Percentiles rank a stretch among this genome's conserved stretches.
Conservation (phyloP, 305 asterid species). For the Fraxinus floribunda region DNA sequence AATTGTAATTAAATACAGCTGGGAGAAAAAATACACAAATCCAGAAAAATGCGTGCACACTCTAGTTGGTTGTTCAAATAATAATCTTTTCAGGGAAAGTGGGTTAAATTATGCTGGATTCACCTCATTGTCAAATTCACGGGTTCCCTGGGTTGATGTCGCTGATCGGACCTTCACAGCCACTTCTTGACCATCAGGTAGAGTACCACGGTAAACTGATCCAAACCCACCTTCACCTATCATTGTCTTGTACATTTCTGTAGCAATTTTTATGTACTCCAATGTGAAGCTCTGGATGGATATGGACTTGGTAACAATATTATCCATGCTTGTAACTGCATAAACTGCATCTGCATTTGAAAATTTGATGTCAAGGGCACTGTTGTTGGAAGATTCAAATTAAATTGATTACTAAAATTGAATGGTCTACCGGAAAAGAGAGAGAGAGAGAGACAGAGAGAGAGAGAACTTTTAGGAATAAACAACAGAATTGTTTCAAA, state of each 20-base stretch:
- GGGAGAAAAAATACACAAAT: not conserved
- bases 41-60: not conserved
- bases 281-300: conserved; percentile 56
- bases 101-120: conserved; percentile 1
- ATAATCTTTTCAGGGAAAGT: not conserved
- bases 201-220: conserved; percentile 73
- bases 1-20: not conserved
- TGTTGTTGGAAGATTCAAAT: not conserved
- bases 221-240: conserved; percentile 97
- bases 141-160: conserved; percentile 86
- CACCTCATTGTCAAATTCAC: conserved; percentile 87
- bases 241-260: conserved; percentile 64
- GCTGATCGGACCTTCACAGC: conserved; percentile 92
- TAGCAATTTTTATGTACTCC: conserved; percentile 57
- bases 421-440: not conserved
- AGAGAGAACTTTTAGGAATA: not conserved
- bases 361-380: not conserved
- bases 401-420: not conserved
- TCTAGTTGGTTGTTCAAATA: conserved; percentile 5
- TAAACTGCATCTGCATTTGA: conserved; percentile 74
- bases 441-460: not conserved
- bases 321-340: conserved; percentile 62
- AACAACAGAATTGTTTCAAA: not conserved
- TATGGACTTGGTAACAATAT: conserved; percentile 43
- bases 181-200: conserved; percentile 78